Evolutionary conservation across 192 early-diverging fungal genomes (phyloP).

Genomic region (Coemansia sp.): DNA sequence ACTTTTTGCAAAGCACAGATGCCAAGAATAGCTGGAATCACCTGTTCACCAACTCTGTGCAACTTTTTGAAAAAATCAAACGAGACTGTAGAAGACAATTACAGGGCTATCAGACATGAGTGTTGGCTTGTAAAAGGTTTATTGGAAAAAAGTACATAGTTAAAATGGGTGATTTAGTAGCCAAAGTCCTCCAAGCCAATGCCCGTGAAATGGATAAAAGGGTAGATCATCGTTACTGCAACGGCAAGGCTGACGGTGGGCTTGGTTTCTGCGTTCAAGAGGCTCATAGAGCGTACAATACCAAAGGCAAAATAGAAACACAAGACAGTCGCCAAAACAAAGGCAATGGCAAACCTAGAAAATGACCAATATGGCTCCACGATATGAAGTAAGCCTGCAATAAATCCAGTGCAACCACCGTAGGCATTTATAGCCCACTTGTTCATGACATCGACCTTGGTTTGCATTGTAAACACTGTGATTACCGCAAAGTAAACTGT

Average conservation of each 20-base stretch:
- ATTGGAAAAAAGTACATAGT: constrained; percentile 4
- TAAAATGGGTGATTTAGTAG: not conserved
- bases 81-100: not conserved
- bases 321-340: not conserved
- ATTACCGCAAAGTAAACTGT: not conserved
- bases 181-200: constrained; percentile 6
- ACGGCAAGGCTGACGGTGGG: constrained; percentile 5
- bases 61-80: not conserved
- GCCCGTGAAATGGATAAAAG: not conserved
- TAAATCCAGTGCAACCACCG: not conserved
- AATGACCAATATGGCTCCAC: constrained; percentile 6
- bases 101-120: not conserved
- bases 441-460: not conserved
- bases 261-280: not conserved
- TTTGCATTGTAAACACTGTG: not conserved
- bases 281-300: not conserved
- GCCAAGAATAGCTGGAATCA: not conserved
- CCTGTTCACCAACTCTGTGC: not conserved
- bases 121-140: not conserved
- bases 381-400: not conserved
- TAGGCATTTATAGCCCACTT: not conserved
- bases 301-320: constrained; percentile 6
- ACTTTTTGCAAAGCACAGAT: not conserved
- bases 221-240: not conserved
- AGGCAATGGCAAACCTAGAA: not conserved